Evolutionary conservation across 306 rosid species (phyloP), one percentile per base, ranked within the genome.

Genomic region (Medicago lupulina): DNA sequence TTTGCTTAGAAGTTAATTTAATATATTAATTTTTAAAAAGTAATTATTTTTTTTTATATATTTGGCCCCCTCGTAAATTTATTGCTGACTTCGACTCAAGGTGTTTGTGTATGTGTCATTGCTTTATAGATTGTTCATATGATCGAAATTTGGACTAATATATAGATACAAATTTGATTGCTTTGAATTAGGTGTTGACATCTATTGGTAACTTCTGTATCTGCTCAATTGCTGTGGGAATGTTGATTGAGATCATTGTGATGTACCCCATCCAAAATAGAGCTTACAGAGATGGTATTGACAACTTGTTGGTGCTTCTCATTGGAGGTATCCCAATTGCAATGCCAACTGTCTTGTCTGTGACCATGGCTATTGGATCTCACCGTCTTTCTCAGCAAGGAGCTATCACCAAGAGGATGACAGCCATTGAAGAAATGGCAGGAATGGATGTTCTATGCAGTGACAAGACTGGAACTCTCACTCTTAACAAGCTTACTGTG

Each of bases 321-420:
- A 93, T 93, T 4, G 98, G 98, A 67, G 98, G 98, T 54, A 93
- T 93, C 83, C 98, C 98, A 25, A 93, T 93, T 80, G 98, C 98
- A 43, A 93, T 93, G 98, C 98, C 98, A 64, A 93, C 98, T 0
- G 98, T 93, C 60, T 57, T 93, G 86, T 93, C 98, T 4, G 98
- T 93, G 25, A 93, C 98, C 77, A 93, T 93, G 98, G 98, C 97
- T 71, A 91, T 93, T 53, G 98, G 98, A 1, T 91, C 98, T 67
- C 98, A 93, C 74, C 91, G 93, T 69, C 77, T 93, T 4, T 89
- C 98, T 0, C 67, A 91, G 73, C 98, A 93, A 86, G 98, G 98
- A 41, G 98, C 98, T 82, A 93, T 93, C 79, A 93, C 98, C 21
- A 93, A 93, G 85, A 93, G 98, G 81, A 93, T 93, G 98, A 93